Conservation (phyloP, 345 rosid species). For the Limnanthes douglasii region DNA sequence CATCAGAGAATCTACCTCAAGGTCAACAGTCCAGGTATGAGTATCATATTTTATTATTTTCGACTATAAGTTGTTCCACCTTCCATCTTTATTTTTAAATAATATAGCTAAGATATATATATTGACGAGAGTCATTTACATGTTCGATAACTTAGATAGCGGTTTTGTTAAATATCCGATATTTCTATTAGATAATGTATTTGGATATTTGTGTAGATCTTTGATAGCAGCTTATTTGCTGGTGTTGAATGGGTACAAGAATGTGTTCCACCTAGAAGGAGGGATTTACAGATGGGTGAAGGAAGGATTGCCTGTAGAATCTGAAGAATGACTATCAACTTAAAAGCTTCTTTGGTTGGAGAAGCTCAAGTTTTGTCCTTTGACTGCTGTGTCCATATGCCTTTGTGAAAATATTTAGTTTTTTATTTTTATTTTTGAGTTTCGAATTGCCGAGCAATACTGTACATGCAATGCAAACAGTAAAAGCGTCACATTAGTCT, state of each 20-base stretch:
- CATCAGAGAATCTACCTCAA: conserved; percentile 80
- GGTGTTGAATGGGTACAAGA: conserved; percentile 72
- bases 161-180: conserved; percentile 1
- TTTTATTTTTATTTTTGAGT: too few relatives aligned
- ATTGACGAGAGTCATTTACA: not conserved
- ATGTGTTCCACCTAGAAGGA: conserved; percentile 88
- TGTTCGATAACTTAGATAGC: not conserved
- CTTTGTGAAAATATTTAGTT: too few relatives aligned
- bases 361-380: too few relatives aligned
- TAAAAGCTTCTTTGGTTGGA: too few relatives aligned
- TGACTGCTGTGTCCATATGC: too few relatives aligned
- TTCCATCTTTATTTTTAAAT: not conserved
- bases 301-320: conserved; percentile 55
- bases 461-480: too few relatives aligned
- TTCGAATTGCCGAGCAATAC: too few relatives aligned
- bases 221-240: conserved; percentile 91
- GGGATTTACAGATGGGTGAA: conserved; percentile 78
- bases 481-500: too few relatives aligned
- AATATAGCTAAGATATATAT: not conserved
- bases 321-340: too few relatives aligned
- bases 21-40: conserved; percentile 93
- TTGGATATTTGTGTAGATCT: conserved; percentile 41
- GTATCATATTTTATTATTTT: too few relatives aligned
- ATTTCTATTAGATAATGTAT: conserved; percentile 6
- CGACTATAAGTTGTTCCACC: too few relatives aligned